Conservation (phyloP, 208 protist species). For the Trypanosoma scelopori region DNA sequence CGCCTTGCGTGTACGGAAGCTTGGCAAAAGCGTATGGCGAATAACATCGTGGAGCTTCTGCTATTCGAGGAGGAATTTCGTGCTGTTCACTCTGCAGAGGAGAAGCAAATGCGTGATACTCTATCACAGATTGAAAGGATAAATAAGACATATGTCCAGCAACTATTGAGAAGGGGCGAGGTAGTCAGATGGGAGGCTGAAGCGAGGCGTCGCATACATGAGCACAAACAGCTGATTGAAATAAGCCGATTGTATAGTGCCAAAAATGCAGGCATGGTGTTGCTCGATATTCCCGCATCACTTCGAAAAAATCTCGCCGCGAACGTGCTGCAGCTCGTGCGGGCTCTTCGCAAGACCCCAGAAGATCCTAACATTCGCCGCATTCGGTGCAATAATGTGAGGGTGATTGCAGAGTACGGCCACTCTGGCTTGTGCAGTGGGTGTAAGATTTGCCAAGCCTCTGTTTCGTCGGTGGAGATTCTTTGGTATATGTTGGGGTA, state of each 20-base stretch:
- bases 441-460: slow-evolving; percentile 25
- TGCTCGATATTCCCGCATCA: slow-evolving; percentile 21
- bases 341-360: slow-evolving; percentile 54
- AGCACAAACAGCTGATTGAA: slow-evolving; percentile 24
- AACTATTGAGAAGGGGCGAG: slow-evolving; percentile 26
- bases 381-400: slow-evolving; percentile 74
- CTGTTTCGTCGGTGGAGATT: slow-evolving; percentile 40
- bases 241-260: neutral
- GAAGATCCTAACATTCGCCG: slow-evolving; percentile 77
- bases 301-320: slow-evolving; percentile 22
- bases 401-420: slow-evolving; percentile 67
- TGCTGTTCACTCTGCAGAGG: slow-evolving; percentile 43
- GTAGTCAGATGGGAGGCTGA: slow-evolving; percentile 50
- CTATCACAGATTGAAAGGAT: slow-evolving; percentile 20
- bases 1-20: slow-evolving; percentile 44
- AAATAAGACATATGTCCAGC: slow-evolving; percentile 33
- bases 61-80: slow-evolving; percentile 47
- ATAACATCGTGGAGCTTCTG: slow-evolving; percentile 42
- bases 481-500: slow-evolving; percentile 78
- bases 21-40: slow-evolving; percentile 65
- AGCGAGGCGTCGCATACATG: slow-evolving; percentile 32
- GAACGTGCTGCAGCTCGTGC: slow-evolving; percentile 41
- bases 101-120: slow-evolving; percentile 34
- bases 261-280: neutral
- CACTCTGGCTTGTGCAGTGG: slow-evolving; percentile 47